phyloP scores from a whole-genome alignment of 768 basidiomycete species.

The Collybiopsis luxurians region DNA sequence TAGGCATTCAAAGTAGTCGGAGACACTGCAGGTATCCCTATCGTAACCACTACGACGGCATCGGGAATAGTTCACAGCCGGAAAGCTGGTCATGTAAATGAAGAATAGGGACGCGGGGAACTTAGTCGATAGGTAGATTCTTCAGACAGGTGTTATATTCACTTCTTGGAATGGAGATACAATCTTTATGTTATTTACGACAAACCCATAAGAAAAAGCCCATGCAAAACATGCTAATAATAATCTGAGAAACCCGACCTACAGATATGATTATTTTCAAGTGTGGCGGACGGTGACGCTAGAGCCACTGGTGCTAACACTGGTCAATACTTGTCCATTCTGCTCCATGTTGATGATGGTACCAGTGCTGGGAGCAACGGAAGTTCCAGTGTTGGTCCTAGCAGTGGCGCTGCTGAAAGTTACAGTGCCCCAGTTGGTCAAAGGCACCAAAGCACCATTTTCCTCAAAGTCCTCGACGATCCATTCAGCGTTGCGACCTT shows the following conservation, averaged over 20 bases:
- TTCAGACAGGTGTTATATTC: no score
- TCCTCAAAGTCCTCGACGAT: slow-evolving; percentile 10
- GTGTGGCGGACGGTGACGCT: slow-evolving; percentile 18
- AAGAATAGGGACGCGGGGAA: not conserved
- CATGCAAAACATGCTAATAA: no score
- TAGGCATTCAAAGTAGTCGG: not conserved
- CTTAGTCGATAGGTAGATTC: no score
- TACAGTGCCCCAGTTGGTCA: slow-evolving; percentile 21
- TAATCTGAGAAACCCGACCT: no score
- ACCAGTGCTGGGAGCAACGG: slow-evolving; percentile 18
- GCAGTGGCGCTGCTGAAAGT: slow-evolving; percentile 24
- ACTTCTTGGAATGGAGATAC: no score
- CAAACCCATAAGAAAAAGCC: no score
- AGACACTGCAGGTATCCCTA: slow-evolving; percentile 6
- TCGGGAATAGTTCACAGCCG: not conserved
- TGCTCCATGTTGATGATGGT: slow-evolving; percentile 28
- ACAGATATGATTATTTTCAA: not conserved
- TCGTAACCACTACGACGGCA: not conserved
- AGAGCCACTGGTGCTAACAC: slow-evolving; percentile 13
- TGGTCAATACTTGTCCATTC: slow-evolving; percentile 22
- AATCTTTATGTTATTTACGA: no score
- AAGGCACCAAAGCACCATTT: not conserved
- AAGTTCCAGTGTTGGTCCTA: slow-evolving; percentile 9
- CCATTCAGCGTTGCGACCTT: slow-evolving; percentile 8
- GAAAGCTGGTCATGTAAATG: slow-evolving; percentile 3